phyloP scores from a whole-genome alignment of 164 flowering plant species.

The Sextonia rubra region DNA sequence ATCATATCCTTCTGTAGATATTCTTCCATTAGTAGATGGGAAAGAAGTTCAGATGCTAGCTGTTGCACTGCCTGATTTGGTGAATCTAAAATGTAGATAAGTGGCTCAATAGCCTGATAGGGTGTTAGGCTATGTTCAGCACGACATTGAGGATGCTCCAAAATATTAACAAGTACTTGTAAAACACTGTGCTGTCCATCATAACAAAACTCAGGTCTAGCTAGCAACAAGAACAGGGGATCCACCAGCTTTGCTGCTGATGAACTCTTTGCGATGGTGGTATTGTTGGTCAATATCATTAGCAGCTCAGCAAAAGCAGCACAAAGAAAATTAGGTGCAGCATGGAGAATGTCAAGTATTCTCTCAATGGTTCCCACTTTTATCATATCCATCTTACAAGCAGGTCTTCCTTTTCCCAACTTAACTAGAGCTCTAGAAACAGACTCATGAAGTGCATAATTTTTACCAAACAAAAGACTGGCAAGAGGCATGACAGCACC shows the following conservation, averaged over 20 bases:
- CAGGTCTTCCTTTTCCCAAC: conserved; percentile 93
- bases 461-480: conserved; percentile 78
- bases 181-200: conserved; percentile 94
- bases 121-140: conserved; percentile 62
- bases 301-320: conserved; percentile 86
- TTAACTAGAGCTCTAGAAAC: conserved; percentile 85
- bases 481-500: conserved; percentile 95
- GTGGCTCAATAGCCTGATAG: conserved; percentile 81
- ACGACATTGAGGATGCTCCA: conserved; percentile 92
- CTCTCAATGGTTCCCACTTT: conserved; percentile 87
- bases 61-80: conserved; percentile 82
- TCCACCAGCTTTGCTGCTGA: conserved; percentile 94
- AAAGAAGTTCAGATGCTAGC: conserved; percentile 91
- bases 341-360: conserved; percentile 81
- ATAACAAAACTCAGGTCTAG: conserved; percentile 73
- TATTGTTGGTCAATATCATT: conserved; percentile 88
- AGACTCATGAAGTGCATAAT: conserved; percentile 83
- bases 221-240: conserved; percentile 72
- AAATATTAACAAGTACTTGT: conserved; percentile 91
- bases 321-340: conserved; percentile 87
- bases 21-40: conserved; percentile 84
- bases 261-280: conserved; percentile 83
- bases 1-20: conserved; percentile 80
- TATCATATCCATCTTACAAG: conserved; percentile 98
- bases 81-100: conserved; percentile 82